phyloP scores from a whole-genome alignment of 257 asterid species.

The Cinchona pubescens region DNA sequence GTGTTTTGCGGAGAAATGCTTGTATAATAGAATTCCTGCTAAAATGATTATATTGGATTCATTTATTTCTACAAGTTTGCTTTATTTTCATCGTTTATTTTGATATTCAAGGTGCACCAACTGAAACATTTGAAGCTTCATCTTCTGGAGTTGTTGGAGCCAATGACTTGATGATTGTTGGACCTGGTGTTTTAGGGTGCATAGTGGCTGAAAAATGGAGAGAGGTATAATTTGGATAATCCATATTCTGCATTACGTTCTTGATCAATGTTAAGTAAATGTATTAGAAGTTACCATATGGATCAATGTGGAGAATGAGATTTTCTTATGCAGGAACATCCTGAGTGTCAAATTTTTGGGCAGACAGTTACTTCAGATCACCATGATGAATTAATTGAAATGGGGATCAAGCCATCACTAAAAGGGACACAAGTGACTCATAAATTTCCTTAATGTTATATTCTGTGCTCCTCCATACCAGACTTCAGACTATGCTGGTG shows the following conservation, averaged over 20 bases:
- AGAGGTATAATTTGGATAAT: constrained; percentile 44
- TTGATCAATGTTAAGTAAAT: background rate
- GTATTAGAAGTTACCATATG: background rate
- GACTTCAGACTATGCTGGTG: constrained; percentile 72
- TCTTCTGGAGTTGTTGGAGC: constrained; percentile 54
- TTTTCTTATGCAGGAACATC: constrained; percentile 56
- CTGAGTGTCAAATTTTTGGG: constrained; percentile 71
- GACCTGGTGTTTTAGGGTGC: constrained; percentile 97
- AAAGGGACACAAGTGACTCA: constrained; percentile 43
- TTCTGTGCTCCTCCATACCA: constrained; percentile 91
- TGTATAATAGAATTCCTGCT: background rate
- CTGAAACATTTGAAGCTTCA: constrained; percentile 48
- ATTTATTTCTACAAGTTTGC: background rate
- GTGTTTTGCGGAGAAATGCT: background rate
- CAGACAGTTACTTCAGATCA: constrained; percentile 76
- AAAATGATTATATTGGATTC: background rate
- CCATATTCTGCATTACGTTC: background rate
- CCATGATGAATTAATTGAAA: constrained; percentile 68
- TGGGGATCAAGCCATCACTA: constrained; percentile 72
- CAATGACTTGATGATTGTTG: constrained; percentile 79
- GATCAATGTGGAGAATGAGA: background rate
- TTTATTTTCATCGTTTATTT: background rate
- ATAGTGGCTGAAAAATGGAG: constrained; percentile 89
- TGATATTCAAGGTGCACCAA: constrained; percentile 45
- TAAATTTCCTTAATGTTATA: constrained; percentile 79